These are phyloP conservation scores for Hansfordia pulvinata DNA, from an alignment of 2,329 filamentous ascomycete species.

Conservation along the genomic window DNA sequence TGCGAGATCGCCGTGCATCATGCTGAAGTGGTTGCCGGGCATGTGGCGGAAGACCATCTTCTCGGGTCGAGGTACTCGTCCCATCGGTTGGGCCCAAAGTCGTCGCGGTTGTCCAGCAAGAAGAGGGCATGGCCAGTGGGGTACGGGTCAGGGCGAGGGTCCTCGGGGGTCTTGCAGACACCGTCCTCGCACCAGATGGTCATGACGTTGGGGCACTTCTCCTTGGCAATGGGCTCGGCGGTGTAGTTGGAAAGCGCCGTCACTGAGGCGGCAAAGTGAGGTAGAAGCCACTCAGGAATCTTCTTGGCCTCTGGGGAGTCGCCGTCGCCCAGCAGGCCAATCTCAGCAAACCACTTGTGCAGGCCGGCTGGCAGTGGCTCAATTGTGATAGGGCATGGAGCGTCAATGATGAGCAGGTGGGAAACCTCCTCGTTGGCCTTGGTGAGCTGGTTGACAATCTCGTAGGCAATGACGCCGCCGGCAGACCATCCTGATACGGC, in stretches of 20 bases:
- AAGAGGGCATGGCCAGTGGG: slow-evolving; percentile 50
- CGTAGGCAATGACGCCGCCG: slow-evolving; percentile 59
- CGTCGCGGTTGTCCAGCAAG: slow-evolving; percentile 58
- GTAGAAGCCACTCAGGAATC: slow-evolving; percentile 59
- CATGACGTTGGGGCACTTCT: slow-evolving; percentile 45
- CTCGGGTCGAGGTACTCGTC: slow-evolving; percentile 46
- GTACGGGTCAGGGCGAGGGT: slow-evolving; percentile 49
- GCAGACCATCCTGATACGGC: slow-evolving; percentile 63
- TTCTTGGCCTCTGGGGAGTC: slow-evolving; percentile 35
- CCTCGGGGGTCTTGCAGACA: slow-evolving; percentile 52
- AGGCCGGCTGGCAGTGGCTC: slow-evolving; percentile 54
- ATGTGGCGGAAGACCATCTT: slow-evolving; percentile 54
- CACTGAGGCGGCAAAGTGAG: slow-evolving; percentile 59
- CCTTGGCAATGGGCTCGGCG: slow-evolving; percentile 45
- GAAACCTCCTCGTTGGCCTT: slow-evolving; percentile 42
- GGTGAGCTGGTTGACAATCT: slow-evolving; percentile 47
- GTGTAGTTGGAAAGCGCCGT: slow-evolving; percentile 56
- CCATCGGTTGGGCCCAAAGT: slow-evolving; percentile 60
- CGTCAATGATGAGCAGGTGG: slow-evolving; percentile 50
- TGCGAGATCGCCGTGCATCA: slow-evolving; percentile 50
- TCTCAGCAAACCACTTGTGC: slow-evolving; percentile 59
- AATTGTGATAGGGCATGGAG: slow-evolving; percentile 52
- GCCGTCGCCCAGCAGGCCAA: slow-evolving; percentile 54
- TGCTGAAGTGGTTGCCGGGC: slow-evolving; percentile 62
- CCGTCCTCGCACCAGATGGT: slow-evolving; percentile 63